A percentile compares a stretch with the other conserved stretches of the same genome.
These are phyloP conservation scores for Russula griseocarnosa DNA, from an alignment of 768 basidiomycete genomes.

Conservation along the genomic window DNA sequence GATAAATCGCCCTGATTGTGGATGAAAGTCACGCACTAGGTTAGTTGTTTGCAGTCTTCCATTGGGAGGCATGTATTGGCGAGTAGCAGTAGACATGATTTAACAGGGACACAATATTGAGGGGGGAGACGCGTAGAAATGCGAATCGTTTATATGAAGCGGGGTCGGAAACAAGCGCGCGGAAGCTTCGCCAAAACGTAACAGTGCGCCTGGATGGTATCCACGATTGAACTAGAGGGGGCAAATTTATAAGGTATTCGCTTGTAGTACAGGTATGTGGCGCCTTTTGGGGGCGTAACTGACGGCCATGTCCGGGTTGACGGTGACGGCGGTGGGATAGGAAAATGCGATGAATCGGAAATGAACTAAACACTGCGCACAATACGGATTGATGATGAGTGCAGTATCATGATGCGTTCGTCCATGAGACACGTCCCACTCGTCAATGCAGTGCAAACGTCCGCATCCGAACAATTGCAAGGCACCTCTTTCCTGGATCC, in stretches of 20 bases:
- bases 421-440: neutral
- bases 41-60: conserved; percentile 26
- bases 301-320: conserved; percentile 19
- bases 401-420: conserved; percentile 4
- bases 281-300: conserved; percentile 8
- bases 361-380: conserved; percentile 6
- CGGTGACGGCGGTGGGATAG: neutral
- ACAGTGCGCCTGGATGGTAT: conserved; percentile 10
- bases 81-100: conserved; percentile 22
- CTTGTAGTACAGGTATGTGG: conserved; percentile 15
- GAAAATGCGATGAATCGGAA: conserved; percentile 8
- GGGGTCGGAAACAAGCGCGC: conserved; percentile 10
- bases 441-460: conserved; percentile 1
- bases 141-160: conserved; percentile 12
- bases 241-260: conserved; percentile 21
- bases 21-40: conserved; percentile 14
- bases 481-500: neutral
- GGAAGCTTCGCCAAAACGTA: conserved; percentile 18
- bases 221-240: neutral
- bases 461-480: neutral
- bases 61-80: conserved; percentile 24
- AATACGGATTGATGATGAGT: conserved; percentile 16
- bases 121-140: neutral
- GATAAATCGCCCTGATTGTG: neutral
- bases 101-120: neutral